Evolutionary conservation across 495 filamentous ascomycete genomes (phyloP), one percentile per base, ranked within the genome.

Genomic region (Haplographium delicatum): DNA sequence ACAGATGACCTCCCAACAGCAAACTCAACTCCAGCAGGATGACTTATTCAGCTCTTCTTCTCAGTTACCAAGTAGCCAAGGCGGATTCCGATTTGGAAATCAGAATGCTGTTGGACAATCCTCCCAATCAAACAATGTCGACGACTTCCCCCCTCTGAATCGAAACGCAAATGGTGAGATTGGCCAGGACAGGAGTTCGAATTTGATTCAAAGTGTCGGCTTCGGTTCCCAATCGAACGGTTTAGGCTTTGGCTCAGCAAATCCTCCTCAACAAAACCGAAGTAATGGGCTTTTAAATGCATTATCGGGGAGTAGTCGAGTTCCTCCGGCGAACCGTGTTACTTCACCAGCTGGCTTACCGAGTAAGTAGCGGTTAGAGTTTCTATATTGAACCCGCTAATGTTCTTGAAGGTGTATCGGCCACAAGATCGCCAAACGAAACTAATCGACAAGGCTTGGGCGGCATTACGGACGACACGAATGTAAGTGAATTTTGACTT

Each of bases 121-220:
- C 60, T 73, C 55, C 51, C 87, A 91, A 51, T 77, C 81, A 18
- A 86, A 85, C 52, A 75, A 80, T 11, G 83, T 76, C 54, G 82
- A 84, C 18, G 89, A 96, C 19, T 89, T 94, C 8, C 94, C 94
- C 46, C 90, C 90, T 35, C 85, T 90, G 9, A 68, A 93, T 44
- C 80, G 87, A 49, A 83, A 80, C 48, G 73, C 74, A 23, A 78
- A 82, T 47, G 82, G 83, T 23, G 88, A 93, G 11, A 72, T 85
- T 50, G 80, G 77, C 23, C 83, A 84, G 53, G 86, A 88, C 53
- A 78, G 81, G 30, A 71, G 74, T 44, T 74, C 70, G 3, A 79
- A 70, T 55, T 58, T 89, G 63, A 80, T 85, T 68, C 84, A 83
- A 53, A 76, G 71, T 60, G 69, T 84, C 27, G 80, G 74, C 1